A percentile compares a stretch with the other conserved stretches of the same genome.
These are phyloP conservation scores for Aspergillus quadricinctus DNA, from an alignment of 2,329 filamentous ascomycete species.

Conservation along the genomic window DNA sequence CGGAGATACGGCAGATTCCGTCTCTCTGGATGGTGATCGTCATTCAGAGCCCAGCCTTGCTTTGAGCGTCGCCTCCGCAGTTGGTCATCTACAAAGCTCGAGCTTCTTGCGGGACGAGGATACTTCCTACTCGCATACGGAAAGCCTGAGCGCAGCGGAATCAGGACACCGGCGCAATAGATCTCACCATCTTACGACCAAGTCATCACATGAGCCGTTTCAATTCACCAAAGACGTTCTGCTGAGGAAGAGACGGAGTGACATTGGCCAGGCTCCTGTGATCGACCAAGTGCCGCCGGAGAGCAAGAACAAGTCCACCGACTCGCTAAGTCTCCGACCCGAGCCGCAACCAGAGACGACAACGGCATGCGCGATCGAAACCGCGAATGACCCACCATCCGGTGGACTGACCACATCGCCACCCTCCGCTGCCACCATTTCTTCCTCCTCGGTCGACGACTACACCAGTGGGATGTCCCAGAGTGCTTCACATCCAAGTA, in stretches of 20 bases:
- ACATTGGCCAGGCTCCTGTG: slow-evolving; percentile 19
- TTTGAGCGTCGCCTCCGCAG: slow-evolving; percentile 41
- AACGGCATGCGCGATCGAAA: slow-evolving; percentile 11
- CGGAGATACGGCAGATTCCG: slow-evolving; percentile 33
- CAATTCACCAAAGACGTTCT: slow-evolving; percentile 32
- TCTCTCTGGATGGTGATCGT: slow-evolving; percentile 31
- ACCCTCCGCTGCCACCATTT: slow-evolving; percentile 44
- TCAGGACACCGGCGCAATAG: slow-evolving; percentile 32
- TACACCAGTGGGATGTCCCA: slow-evolving; percentile 45
- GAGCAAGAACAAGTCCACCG: slow-evolving; percentile 21
- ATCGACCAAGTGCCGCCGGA: slow-evolving; percentile 11
- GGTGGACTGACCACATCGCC: slow-evolving; percentile 32
- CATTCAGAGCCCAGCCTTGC: slow-evolving; percentile 42
- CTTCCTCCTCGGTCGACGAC: slow-evolving; percentile 44
- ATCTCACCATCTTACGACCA: slow-evolving; percentile 32
- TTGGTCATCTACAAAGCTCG: slow-evolving; percentile 40
- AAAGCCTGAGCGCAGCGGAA: slow-evolving; percentile 7
- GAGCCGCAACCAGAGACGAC: slow-evolving; percentile 9
- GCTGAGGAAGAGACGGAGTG: slow-evolving; percentile 27
- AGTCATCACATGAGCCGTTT: slow-evolving; percentile 32
- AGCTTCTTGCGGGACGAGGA: slow-evolving; percentile 30
- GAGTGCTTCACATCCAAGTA: slow-evolving; percentile 45
- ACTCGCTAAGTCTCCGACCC: slow-evolving; percentile 17
- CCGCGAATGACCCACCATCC: slow-evolving; percentile 15
- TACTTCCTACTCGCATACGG: slow-evolving; percentile 6